phyloP scores from a whole-genome alignment of 2,329 filamentous ascomycete genomes.

The Fusarium tjaetaba region DNA sequence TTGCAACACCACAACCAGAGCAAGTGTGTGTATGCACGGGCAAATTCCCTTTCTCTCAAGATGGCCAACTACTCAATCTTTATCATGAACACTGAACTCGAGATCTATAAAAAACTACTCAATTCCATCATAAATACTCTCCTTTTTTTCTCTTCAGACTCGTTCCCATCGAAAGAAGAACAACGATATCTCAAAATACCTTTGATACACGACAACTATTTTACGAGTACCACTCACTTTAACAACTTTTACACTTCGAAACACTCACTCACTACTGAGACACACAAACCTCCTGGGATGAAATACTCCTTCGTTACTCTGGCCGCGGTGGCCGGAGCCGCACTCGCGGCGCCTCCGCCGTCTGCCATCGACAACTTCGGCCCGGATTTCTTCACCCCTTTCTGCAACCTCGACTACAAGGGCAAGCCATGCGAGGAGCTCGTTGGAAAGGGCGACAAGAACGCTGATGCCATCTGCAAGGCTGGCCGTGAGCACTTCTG shows the following conservation, averaged over 20 bases:
- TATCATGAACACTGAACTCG: constrained; percentile 5
- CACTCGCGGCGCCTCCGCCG: constrained; percentile 6
- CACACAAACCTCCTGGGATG: constrained; percentile 33
- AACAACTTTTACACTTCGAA: constrained; percentile 1
- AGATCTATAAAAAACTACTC: constrained; percentile 34
- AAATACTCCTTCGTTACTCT: constrained; percentile 44
- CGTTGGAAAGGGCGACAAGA: neutral
- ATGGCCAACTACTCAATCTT: neutral
- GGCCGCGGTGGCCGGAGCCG: constrained; percentile 33
- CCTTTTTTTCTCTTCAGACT: constrained; percentile 35
- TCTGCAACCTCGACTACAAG: neutral
- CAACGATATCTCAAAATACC: constrained; percentile 26
- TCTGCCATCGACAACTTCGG: neutral
- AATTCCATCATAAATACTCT: constrained; percentile 1
- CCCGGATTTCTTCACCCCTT: constrained; percentile 1
- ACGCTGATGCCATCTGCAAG: neutral
- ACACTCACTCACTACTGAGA: constrained; percentile 14
- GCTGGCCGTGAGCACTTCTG: neutral
- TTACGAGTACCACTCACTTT: constrained; percentile 34
- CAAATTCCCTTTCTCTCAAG: neutral
- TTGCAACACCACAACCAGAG: constrained; percentile 1
- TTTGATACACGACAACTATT: constrained; percentile 31
- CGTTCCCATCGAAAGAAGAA: constrained; percentile 38
- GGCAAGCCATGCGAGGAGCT: neutral
- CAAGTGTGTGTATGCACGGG: neutral